phyloP scores from a whole-genome alignment of 495 filamentous ascomycete species.

The Penicillium salamii region DNA sequence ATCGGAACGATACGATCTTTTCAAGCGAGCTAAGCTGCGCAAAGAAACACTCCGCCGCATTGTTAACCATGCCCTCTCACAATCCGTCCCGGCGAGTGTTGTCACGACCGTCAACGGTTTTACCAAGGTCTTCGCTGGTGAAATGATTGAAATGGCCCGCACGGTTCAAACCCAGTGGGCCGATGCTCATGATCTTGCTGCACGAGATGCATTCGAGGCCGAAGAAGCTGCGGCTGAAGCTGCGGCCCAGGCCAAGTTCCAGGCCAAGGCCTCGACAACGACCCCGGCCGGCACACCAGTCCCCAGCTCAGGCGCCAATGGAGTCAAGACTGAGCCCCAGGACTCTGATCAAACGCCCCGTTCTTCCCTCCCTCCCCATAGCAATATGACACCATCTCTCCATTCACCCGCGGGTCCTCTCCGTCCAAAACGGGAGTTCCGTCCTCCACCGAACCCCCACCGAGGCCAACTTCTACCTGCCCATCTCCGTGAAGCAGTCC shows the following conservation, averaged over 20 bases:
- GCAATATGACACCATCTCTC: not conserved
- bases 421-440: conserved; percentile 24
- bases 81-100: conserved; percentile 76
- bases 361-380: conserved; percentile 11
- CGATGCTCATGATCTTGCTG: conserved; percentile 44
- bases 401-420: conserved; percentile 9
- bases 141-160: conserved; percentile 76
- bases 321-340: conserved; percentile 25
- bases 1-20: conserved; percentile 69
- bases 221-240: conserved; percentile 37
- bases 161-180: conserved; percentile 79
- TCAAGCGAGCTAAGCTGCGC: conserved; percentile 66
- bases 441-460: conserved; percentile 43
- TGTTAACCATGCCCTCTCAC: conserved; percentile 83
- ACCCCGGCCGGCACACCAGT: conserved; percentile 17
- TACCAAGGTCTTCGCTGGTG: conserved; percentile 80
- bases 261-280: conserved; percentile 20
- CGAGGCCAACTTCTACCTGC: conserved; percentile 75
- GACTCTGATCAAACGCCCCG: conserved; percentile 13
- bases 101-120: conserved; percentile 77
- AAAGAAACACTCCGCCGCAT: conserved; percentile 64
- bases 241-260: conserved; percentile 36
- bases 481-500: conserved; percentile 75
- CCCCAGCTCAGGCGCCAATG: conserved; percentile 7
- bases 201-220: conserved; percentile 30